A percentile compares a stretch with the other conserved stretches of the same genome.
phyloP scores from a whole-genome alignment of 2,329 filamentous ascomycete species.

The Polytolypa hystricis region DNA sequence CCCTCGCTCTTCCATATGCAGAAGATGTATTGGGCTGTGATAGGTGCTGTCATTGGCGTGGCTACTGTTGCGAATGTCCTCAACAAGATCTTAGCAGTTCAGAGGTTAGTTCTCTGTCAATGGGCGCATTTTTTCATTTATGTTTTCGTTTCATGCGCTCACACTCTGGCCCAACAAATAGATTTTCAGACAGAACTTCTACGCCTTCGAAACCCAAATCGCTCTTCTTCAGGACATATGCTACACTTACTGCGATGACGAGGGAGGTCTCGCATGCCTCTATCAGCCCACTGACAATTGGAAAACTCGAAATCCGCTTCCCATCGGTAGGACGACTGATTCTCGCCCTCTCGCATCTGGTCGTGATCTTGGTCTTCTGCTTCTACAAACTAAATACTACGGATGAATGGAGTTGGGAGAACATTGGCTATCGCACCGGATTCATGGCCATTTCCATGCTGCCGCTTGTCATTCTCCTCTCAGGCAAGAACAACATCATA shows the following conservation, averaged over 20 bases:
- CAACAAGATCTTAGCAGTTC: slow-evolving; percentile 38
- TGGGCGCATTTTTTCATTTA: not conserved
- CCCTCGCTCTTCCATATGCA: slow-evolving; percentile 39
- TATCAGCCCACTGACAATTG: slow-evolving; percentile 26
- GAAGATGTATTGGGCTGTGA: slow-evolving; percentile 43
- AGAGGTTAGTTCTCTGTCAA: slow-evolving; percentile 32
- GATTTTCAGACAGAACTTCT: slow-evolving; percentile 33
- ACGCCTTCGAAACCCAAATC: slow-evolving; percentile 45
- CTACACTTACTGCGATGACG: slow-evolving; percentile 42
- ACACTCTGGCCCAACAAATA: slow-evolving; percentile 13
- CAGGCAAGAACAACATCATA: slow-evolving; percentile 46
- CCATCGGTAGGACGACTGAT: slow-evolving; percentile 29
- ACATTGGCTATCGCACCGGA: slow-evolving; percentile 46
- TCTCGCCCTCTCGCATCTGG: slow-evolving; percentile 33
- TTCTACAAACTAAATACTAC: slow-evolving; percentile 45
- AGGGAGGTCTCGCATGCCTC: slow-evolving; percentile 43
- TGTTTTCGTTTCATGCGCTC: too few relatives aligned
- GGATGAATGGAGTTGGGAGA: slow-evolving; percentile 42
- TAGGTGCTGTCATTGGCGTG: slow-evolving; percentile 29
- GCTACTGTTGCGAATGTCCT: slow-evolving; percentile 30
- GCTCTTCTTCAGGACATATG: slow-evolving; percentile 36
- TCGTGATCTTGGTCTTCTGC: slow-evolving; percentile 43
- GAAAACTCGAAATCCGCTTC: slow-evolving; percentile 24
- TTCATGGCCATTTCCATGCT: slow-evolving; percentile 44
- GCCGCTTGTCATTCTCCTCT: slow-evolving; percentile 45